Conservation (phyloP, 2,329 filamentous ascomycete species). For the Penicillium palitans region DNA sequence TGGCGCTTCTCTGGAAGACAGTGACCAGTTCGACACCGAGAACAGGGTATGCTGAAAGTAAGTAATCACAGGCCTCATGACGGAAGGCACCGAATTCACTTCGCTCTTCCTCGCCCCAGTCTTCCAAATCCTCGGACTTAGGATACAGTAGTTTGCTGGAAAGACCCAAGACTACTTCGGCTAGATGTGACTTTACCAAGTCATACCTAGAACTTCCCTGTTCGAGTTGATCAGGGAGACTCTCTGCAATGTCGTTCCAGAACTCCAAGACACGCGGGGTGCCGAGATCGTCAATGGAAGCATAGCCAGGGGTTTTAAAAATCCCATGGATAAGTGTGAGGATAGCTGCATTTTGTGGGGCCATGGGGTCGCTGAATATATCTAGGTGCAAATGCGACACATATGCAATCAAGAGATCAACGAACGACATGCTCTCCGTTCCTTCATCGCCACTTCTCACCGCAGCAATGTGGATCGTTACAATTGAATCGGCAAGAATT, state of each 20-base stretch:
- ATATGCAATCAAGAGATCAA: constrained; percentile 44
- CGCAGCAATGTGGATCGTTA: constrained; percentile 34
- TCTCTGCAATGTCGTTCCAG: constrained; percentile 45
- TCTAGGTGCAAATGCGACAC: constrained; percentile 33
- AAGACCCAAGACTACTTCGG: constrained; percentile 43
- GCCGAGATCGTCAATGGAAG: constrained; percentile 42
- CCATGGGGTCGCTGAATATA: constrained; percentile 34
- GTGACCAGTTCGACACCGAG: constrained; percentile 45
- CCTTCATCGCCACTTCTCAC: constrained; percentile 40
- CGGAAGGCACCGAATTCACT: constrained; percentile 47
- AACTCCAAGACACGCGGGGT: constrained; percentile 43
- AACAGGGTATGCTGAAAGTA: constrained; percentile 46
- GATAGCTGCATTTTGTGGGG: constrained; percentile 36
- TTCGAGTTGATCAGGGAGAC: constrained; percentile 36
- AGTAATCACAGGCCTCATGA: constrained; percentile 48
- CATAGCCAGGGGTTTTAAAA: constrained; percentile 43
- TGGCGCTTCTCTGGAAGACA: constrained; percentile 43
- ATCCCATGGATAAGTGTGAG: constrained; percentile 40
- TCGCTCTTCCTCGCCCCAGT: constrained; percentile 47
- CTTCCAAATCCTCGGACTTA: constrained; percentile 31
- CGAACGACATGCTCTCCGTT: constrained; percentile 40
- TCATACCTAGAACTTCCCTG: constrained; percentile 29
- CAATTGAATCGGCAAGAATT: constrained; percentile 32
- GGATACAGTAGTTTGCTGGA: constrained; percentile 47
- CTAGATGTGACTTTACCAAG: constrained; percentile 41